These are phyloP conservation scores for Thozetella sp. DNA, from an alignment of 495 filamentous ascomycete genomes.

Conservation along the genomic window DNA sequence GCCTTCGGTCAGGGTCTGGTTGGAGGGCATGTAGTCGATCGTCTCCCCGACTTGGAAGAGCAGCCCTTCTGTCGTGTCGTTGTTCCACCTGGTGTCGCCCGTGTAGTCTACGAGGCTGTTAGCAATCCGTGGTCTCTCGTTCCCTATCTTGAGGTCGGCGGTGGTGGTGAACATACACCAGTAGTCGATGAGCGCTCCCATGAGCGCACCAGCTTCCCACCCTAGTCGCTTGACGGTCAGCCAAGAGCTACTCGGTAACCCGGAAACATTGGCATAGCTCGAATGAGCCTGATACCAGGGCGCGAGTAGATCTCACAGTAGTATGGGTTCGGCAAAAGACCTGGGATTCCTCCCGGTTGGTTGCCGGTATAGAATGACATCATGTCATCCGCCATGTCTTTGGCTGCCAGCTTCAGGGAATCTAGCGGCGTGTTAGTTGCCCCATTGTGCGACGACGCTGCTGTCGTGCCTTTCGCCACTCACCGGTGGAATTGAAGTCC, in stretches of 20 bases:
- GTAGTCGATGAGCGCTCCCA: constrained; percentile 67
- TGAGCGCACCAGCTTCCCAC: constrained; percentile 80
- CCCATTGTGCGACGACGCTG: neutral
- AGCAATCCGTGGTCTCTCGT: neutral
- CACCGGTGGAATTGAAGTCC: constrained; percentile 28
- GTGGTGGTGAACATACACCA: constrained; percentile 42
- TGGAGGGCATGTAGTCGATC: constrained; percentile 65
- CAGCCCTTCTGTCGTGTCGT: constrained; percentile 54
- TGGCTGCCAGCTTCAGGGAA: constrained; percentile 66
- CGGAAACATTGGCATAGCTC: neutral
- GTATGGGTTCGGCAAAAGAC: constrained; percentile 40
- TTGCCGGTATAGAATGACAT: constrained; percentile 72
- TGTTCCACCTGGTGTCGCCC: constrained; percentile 62
- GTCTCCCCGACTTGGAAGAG: constrained; percentile 60
- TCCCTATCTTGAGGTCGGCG: neutral
- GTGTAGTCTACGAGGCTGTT: constrained; percentile 41
- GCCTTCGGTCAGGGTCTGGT: constrained; percentile 63
- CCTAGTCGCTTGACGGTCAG: constrained; percentile 45
- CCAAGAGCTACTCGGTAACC: neutral
- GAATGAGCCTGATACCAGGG: neutral
- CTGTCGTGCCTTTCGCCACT: neutral
- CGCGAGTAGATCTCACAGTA: constrained; percentile 31
- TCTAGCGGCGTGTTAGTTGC: constrained; percentile 41
- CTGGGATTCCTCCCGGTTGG: constrained; percentile 53
- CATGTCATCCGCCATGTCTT: constrained; percentile 60